These are phyloP conservation scores for Bruguiera sexangula DNA, from an alignment of 345 rosid genomes.

Conservation along the genomic window DNA sequence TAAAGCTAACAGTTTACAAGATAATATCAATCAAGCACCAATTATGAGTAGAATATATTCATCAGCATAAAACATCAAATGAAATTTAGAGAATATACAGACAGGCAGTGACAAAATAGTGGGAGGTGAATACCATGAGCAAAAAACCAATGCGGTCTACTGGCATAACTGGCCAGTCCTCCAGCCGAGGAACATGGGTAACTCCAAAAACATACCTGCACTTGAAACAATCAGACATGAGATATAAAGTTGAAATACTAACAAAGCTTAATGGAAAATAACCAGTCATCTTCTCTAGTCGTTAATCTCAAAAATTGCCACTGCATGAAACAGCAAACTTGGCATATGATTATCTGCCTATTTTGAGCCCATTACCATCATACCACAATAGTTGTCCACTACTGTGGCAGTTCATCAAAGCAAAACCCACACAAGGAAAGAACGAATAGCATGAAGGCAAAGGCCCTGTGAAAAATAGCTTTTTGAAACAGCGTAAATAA, in stretches of 20 bases:
- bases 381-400: too few species aligned
- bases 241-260: not conserved
- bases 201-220: slow-evolving; percentile 88
- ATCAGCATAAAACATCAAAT: too few species aligned
- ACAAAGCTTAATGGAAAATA: not conserved
- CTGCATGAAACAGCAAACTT: not conserved
- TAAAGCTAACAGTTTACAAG: too few species aligned
- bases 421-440: not conserved
- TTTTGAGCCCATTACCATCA: too few species aligned
- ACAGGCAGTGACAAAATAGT: not conserved
- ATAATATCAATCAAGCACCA: not conserved
- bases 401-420: too few species aligned
- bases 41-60: too few species aligned
- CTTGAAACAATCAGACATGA: not conserved
- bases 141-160: slow-evolving; percentile 80
- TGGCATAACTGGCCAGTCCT: slow-evolving; percentile 97
- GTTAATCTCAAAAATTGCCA: not conserved
- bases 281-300: not conserved
- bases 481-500: too few species aligned
- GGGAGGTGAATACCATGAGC: slow-evolving; percentile 53
- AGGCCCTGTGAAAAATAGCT: not conserved
- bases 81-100: too few species aligned
- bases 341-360: too few species aligned
- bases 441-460: not conserved
- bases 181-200: slow-evolving; percentile 82